Evolutionary conservation across 495 filamentous ascomycete genomes (phyloP).

Genomic region (Tuber indicum): DNA sequence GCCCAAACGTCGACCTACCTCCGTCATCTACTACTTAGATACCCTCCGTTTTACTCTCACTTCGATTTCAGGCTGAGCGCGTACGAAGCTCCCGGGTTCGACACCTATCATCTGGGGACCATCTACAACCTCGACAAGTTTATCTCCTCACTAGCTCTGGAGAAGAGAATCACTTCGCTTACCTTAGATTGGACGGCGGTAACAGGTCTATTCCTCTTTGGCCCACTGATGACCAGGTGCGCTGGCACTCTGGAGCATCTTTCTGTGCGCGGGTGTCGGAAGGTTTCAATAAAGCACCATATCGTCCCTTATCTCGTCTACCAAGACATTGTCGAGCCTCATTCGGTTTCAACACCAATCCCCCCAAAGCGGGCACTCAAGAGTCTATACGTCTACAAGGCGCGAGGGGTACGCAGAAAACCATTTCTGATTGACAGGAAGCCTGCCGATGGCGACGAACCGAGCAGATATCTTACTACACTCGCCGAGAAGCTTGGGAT

Average conservation of each 20-base stretch:
- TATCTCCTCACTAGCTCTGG: conserved; percentile 36
- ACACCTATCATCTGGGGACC: conserved; percentile 40
- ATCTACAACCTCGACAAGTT: conserved; percentile 41
- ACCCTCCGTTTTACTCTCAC: conserved; percentile 40
- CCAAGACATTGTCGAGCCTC: conserved; percentile 37
- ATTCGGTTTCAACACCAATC: conserved; percentile 24
- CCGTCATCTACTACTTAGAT: conserved; percentile 32
- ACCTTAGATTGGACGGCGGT: conserved; percentile 43
- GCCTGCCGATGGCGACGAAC: conserved; percentile 41
- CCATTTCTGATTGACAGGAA: conserved; percentile 42
- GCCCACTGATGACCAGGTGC: conserved; percentile 39
- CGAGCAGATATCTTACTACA: conserved; percentile 41
- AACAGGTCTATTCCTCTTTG: conserved; percentile 41
- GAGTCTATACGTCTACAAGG: conserved; percentile 41
- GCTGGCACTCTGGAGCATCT: conserved; percentile 41
- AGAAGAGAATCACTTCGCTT: conserved; percentile 38
- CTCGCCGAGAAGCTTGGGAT: conserved; percentile 40
- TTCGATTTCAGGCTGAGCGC: conserved; percentile 40
- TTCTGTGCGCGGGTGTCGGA: conserved; percentile 40
- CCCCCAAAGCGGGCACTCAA: conserved; percentile 39
- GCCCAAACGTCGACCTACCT: conserved; percentile 37
- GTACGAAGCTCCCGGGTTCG: conserved; percentile 34
- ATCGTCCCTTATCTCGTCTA: conserved; percentile 42
- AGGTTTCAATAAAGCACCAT: conserved; percentile 42
- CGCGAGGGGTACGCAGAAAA: conserved; percentile 40